phyloP scores from a whole-genome alignment of 306 rosid species.

The Gynostemma pentaphyllum region DNA sequence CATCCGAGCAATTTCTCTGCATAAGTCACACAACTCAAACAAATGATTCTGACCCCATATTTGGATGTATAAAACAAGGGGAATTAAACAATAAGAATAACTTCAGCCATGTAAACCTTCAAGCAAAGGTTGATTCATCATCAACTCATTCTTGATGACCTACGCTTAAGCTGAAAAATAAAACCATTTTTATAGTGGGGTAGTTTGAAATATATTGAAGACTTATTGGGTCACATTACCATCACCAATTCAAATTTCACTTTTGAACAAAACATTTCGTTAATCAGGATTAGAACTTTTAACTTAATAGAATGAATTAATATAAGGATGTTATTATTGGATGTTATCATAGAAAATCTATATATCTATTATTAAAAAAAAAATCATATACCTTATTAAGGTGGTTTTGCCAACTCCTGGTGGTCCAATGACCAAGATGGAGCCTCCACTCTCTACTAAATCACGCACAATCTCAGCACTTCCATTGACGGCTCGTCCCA shows the following conservation, averaged over 20 bases:
- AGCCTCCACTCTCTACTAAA: conserved; percentile 65
- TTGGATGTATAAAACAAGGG: neutral
- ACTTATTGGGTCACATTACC: neutral
- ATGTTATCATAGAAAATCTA: neutral
- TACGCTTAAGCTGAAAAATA: neutral
- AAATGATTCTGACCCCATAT: neutral
- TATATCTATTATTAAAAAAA: too few relatives aligned
- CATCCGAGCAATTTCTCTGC: conserved; percentile 97
- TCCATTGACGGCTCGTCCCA: conserved; percentile 81
- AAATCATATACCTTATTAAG: conserved; percentile 91
- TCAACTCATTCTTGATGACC: neutral
- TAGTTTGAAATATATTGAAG: neutral
- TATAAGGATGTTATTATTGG: too few relatives aligned
- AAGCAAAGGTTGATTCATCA: neutral
- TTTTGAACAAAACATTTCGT: neutral
- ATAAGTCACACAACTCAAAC: conserved; percentile 20
- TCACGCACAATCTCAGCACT: conserved; percentile 89
- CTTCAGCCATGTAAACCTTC: neutral
- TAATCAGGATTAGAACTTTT: too few relatives aligned
- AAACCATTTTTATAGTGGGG: neutral
- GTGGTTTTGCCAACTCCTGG: conserved; percentile 99
- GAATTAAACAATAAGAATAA: neutral
- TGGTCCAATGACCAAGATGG: conserved; percentile 94
- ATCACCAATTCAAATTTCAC: neutral
- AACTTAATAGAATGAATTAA: too few relatives aligned